These are phyloP conservation scores for Fraxinus xanthoxyloides DNA, from an alignment of 305 asterid genomes.

Conservation along the genomic window DNA sequence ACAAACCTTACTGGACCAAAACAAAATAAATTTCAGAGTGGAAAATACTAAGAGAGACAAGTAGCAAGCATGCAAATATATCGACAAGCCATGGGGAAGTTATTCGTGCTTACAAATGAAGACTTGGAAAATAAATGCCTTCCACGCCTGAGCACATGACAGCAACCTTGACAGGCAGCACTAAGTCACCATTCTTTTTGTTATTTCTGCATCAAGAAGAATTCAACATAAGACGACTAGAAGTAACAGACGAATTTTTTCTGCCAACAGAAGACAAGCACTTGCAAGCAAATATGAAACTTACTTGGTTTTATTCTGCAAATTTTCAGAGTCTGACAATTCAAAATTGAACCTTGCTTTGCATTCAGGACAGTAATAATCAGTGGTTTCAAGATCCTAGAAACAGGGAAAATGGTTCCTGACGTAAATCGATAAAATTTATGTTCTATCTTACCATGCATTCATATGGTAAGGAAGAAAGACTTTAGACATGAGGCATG, in stretches of 20 bases:
- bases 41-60: not conserved
- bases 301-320: constrained; percentile 62
- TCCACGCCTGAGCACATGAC: constrained; percentile 88
- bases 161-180: constrained; percentile 72
- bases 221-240: constrained; percentile 14
- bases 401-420: constrained; percentile 28
- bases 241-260: constrained; percentile 8
- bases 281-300: constrained; percentile 28
- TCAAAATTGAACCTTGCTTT: constrained; percentile 88
- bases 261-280: constrained; percentile 2
- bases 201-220: constrained; percentile 50
- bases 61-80: not conserved
- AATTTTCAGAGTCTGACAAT: constrained; percentile 83
- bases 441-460: constrained; percentile 16
- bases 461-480: constrained; percentile 15
- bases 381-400: constrained; percentile 62
- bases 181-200: constrained; percentile 51
- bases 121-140: constrained; percentile 91
- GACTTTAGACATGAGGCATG: constrained; percentile 18
- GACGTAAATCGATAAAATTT: constrained; percentile 19
- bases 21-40: not conserved
- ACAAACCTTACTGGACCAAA: not conserved
- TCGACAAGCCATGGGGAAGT: not conserved
- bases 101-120: constrained; percentile 72
- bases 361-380: constrained; percentile 96